A percentile compares a stretch with the other conserved stretches of the same genome.
Evolutionary conservation across 2,329 filamentous ascomycete species (phyloP).

Genomic region (Fusarium buxicola): DNA sequence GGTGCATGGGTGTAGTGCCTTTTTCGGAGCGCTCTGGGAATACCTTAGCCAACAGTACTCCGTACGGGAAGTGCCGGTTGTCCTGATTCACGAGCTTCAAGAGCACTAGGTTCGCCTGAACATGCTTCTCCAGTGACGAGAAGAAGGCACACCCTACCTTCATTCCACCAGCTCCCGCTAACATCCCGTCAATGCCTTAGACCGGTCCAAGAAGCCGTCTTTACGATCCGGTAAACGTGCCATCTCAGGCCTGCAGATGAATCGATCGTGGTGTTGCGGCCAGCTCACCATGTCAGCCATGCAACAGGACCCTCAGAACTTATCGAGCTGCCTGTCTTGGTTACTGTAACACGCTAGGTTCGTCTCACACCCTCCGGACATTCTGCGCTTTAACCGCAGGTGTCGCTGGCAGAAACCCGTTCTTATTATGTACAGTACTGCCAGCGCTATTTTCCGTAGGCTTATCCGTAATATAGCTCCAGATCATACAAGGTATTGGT

Average conservation of each 20-base stretch:
- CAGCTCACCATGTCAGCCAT: slow-evolving; percentile 39
- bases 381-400: slow-evolving; percentile 11
- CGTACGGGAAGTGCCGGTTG: slow-evolving; percentile 13
- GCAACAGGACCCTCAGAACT: slow-evolving; percentile 36
- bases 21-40: slow-evolving; percentile 9
- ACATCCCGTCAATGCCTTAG: background rate
- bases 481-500: background rate
- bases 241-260: slow-evolving; percentile 34
- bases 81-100: slow-evolving; percentile 15
- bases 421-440: too few relatives aligned
- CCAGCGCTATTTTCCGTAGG: background rate
- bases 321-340: slow-evolving; percentile 41
- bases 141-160: background rate
- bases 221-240: slow-evolving; percentile 9
- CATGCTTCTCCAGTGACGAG: slow-evolving; percentile 5
- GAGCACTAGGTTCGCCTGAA: slow-evolving; percentile 11
- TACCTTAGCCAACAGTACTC: too few relatives aligned
- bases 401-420: too few relatives aligned
- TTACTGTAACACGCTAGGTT: slow-evolving; percentile 19
- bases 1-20: background rate
- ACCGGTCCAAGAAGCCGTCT: background rate
- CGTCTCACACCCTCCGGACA: background rate
- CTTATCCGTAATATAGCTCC: background rate
- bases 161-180: background rate
- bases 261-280: slow-evolving; percentile 40